phyloP scores from a whole-genome alignment of 495 filamentous ascomycete genomes.

The Penicillium maclennaniae region DNA sequence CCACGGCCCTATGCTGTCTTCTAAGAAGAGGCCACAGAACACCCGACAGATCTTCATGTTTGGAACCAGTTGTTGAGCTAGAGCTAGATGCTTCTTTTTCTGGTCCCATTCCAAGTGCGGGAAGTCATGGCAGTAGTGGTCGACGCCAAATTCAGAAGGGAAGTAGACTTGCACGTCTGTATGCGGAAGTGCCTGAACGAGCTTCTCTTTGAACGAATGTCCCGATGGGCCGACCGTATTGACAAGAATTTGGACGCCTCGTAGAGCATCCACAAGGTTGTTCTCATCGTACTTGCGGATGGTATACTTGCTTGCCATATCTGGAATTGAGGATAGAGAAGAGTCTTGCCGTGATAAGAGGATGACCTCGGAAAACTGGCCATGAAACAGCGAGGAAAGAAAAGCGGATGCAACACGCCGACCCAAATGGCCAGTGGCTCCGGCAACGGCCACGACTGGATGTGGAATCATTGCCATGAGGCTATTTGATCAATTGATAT shows the following conservation, averaged over 20 bases:
- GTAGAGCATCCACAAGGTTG: slow-evolving; percentile 15
- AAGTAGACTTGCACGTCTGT: slow-evolving; percentile 21
- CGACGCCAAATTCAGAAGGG: slow-evolving; percentile 29
- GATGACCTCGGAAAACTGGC: slow-evolving; percentile 20
- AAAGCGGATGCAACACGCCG: slow-evolving; percentile 21
- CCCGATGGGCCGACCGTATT: slow-evolving; percentile 22
- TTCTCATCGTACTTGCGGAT: slow-evolving; percentile 18
- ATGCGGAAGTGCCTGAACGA: slow-evolving; percentile 14
- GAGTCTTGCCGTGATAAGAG: slow-evolving; percentile 21
- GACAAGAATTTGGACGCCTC: slow-evolving; percentile 21
- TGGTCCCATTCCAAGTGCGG: slow-evolving; percentile 24
- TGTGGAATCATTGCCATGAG: not conserved
- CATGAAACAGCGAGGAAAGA: slow-evolving; percentile 1
- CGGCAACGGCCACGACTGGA: slow-evolving; percentile 26
- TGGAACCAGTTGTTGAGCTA: slow-evolving; percentile 9
- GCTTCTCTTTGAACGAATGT: slow-evolving; percentile 21
- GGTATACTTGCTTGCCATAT: slow-evolving; percentile 4
- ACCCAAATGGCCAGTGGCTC: slow-evolving; percentile 26
- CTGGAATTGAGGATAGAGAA: not conserved
- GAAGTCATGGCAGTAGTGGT: slow-evolving; percentile 29
- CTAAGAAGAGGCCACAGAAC: slow-evolving; percentile 26
- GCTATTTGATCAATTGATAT: not conserved
- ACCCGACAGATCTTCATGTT: slow-evolving; percentile 24
- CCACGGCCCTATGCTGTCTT: slow-evolving; percentile 29
- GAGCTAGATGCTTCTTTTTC: slow-evolving; percentile 23